Percentiles rank a stretch among this genome's conserved stretches.
Evolutionary conservation across 2,329 filamentous ascomycete species (phyloP).

Genomic region (Neurospora sp.): DNA sequence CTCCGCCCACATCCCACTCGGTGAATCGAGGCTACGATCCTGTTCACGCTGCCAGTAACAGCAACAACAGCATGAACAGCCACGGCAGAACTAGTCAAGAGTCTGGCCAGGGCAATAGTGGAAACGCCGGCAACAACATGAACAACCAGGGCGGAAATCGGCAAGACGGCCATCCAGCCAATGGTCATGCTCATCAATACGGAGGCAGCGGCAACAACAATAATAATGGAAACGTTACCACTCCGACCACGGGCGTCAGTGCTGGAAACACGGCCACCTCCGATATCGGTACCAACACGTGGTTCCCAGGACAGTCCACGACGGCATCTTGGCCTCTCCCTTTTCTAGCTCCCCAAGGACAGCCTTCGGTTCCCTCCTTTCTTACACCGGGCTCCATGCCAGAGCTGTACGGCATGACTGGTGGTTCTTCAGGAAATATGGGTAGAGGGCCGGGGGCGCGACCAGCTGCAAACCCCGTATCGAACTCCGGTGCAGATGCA

Average conservation of each 20-base stretch:
- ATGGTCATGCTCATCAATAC: neutral
- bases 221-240: neutral
- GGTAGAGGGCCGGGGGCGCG: neutral
- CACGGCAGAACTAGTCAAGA: neutral
- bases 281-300: neutral
- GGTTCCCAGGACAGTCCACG: neutral
- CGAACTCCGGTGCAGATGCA: neutral
- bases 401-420: neutral
- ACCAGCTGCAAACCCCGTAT: neutral
- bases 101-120: neutral
- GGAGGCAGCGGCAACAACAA: neutral
- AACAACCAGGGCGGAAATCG: neutral
- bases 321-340: neutral
- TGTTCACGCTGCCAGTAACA: constrained; percentile 6
- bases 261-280: neutral
- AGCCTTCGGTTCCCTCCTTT: neutral
- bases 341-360: neutral
- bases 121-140: neutral
- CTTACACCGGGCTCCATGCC: neutral
- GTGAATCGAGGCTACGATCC: constrained; percentile 8
- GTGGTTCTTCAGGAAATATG: neutral
- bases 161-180: neutral
- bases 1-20: neutral
- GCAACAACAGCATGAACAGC: neutral
- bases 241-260: neutral